A percentile compares a stretch with the other conserved stretches of the same genome.
These are phyloP conservation scores for Trichophyton schoenleinii DNA, from an alignment of 2,329 filamentous ascomycete genomes.

Conservation along the genomic window DNA sequence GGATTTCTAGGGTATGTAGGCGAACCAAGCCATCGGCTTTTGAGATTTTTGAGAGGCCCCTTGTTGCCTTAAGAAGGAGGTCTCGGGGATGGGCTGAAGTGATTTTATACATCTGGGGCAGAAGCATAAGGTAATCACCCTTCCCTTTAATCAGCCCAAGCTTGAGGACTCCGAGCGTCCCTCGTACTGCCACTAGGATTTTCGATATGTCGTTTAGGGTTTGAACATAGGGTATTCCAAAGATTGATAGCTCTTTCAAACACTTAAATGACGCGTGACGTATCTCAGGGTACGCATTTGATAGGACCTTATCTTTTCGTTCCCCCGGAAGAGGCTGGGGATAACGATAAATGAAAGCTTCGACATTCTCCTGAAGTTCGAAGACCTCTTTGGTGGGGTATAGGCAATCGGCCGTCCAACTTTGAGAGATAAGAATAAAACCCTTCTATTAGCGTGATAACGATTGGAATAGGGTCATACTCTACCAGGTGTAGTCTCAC, in stretches of 20 bases:
- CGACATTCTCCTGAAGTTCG: background rate
- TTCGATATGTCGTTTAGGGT: background rate
- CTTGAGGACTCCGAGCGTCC: background rate
- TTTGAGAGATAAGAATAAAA: background rate
- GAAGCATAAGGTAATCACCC: no score
- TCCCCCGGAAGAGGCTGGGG: background rate
- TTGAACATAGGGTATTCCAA: background rate
- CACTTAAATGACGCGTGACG: background rate
- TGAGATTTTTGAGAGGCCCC: background rate
- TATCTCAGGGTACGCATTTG: background rate
- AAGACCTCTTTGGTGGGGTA: background rate
- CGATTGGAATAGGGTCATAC: background rate
- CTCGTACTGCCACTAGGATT: background rate
- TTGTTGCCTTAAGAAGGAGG: background rate
- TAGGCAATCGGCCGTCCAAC: background rate
- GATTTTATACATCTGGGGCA: no score
- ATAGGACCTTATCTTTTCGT: background rate
- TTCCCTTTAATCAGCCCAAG: background rate
- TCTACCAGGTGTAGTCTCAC: background rate
- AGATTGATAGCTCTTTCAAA: background rate
- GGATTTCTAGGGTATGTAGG: background rate
- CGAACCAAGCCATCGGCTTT: background rate
- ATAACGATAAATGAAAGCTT: background rate
- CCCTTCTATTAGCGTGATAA: background rate
- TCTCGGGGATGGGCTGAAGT: no score